phyloP scores from a whole-genome alignment of 148 eudicot genomes.

The Heliamphora exappendiculata region DNA sequence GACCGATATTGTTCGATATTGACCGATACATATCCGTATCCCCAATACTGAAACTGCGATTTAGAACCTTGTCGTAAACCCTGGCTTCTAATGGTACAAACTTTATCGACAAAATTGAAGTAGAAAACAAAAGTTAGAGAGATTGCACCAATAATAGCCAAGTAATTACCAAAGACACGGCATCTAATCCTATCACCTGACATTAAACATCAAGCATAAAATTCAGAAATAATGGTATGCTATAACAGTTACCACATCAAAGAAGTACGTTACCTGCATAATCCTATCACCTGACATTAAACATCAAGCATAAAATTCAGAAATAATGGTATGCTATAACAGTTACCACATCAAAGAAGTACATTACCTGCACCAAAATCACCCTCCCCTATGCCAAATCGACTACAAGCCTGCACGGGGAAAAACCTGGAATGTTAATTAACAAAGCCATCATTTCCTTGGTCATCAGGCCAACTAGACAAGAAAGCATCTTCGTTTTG shows the following conservation, averaged over 20 bases:
- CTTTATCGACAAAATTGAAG: no score
- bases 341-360: not conserved
- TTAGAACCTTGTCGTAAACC: no score
- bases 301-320: not conserved
- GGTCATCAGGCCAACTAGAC: not conserved
- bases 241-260: not conserved
- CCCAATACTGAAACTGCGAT: no score
- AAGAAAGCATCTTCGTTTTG: not conserved
- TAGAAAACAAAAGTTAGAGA: no score
- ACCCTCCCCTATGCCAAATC: slow-evolving; percentile 17
- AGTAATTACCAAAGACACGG: no score
- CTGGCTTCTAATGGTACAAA: no score
- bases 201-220: not conserved
- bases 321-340: not conserved
- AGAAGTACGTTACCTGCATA: slow-evolving; percentile 9
- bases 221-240: not conserved
- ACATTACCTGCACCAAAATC: slow-evolving; percentile 22
- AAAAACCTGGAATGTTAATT: not conserved
- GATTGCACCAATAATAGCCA: no score
- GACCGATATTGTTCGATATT: no score
- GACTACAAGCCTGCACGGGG: slow-evolving; percentile 21
- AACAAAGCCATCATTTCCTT: not conserved
- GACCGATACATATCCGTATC: no score
- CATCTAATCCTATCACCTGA: not conserved
- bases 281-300: not conserved